Base-by-base conservation (phyloP, 306 rosid species). In the Trichosanthes cucumerina region DNA sequence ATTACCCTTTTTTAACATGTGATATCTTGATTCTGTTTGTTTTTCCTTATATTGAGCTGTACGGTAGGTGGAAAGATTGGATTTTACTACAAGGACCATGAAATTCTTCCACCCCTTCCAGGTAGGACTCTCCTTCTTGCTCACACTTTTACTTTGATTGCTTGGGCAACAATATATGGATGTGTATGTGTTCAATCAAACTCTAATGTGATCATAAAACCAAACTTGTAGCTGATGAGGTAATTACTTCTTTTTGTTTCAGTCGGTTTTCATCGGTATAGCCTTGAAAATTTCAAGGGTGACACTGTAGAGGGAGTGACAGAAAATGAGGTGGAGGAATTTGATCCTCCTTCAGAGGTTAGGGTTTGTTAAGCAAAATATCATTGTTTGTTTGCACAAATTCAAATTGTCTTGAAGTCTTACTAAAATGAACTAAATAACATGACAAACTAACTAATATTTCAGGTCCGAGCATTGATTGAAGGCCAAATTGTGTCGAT, bases 91-190 rank as follows among this genome's bases (percentile, higher is more conserved):
- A 95, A 92, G 89, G 99, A 95, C 73, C 96, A 91, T 83, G 99
- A 95, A 86, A 95, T 95, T 83, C 85, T 95, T 62, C 99, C 99
- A 78, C 99, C 97, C 19, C 97, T 95, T 62, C 99, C 99, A 85
- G 97, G 98, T 94, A 23, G 9, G 82, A 44, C 54, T 78, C 36
- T 33, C 18, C 7, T 31, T 47, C 15, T 79, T 33, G 50, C 33
- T 33, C 63, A 54, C 36, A 57, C 38, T 23, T 21, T 21, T 47
- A 34, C 69, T 62, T 75, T 11, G 21, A 62, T 74, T 44, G 6
- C 43, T 62, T 26, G 31, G 19, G 38, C 39, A 62, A 62, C 14
- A 13, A 41, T 41, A 62, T 60, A 13, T 26, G 69, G 50, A 68
- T 19, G 26, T 69, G 75, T 21, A 68, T 19, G 26, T 69, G 75